These are phyloP conservation scores for Phaeosphaeriaceae sp. DNA, from an alignment of 2,329 filamentous ascomycete species.

Conservation along the genomic window DNA sequence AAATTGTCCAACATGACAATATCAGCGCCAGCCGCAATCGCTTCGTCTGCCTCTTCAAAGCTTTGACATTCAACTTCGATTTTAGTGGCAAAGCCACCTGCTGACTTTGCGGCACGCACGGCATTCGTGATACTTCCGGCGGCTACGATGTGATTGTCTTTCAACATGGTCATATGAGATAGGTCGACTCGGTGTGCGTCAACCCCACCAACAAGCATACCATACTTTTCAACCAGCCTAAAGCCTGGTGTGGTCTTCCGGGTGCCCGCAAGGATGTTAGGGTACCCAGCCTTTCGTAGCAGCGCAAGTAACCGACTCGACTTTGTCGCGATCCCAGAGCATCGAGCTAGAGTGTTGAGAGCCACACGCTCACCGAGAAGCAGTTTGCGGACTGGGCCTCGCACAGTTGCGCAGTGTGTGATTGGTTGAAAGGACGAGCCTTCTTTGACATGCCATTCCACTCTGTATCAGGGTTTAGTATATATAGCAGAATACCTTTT, in stretches of 20 bases:
- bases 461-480: conserved; percentile 49
- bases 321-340: conserved; percentile 85
- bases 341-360: conserved; percentile 86
- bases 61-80: conserved; percentile 94
- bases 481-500: background rate
- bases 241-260: conserved; percentile 98
- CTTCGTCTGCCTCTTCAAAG: conserved; percentile 87
- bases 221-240: conserved; percentile 95
- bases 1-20: conserved; percentile 99
- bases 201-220: conserved; percentile 91
- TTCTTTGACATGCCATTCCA: conserved; percentile 85
- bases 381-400: conserved; percentile 80
- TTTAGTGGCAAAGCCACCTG: conserved; percentile 89
- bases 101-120: conserved; percentile 80
- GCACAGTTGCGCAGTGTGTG: conserved; percentile 77
- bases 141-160: conserved; percentile 98
- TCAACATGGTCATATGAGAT: conserved; percentile 93
- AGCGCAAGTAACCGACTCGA: conserved; percentile 57
- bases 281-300: conserved; percentile 71
- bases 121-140: conserved; percentile 82
- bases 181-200: conserved; percentile 93
- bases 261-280: conserved; percentile 87
- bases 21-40: conserved; percentile 88
- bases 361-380: conserved; percentile 93
- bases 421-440: conserved; percentile 68